Evolutionary conservation across 768 basidiomycete species (phyloP).

Genomic region (Pilatotrama ljubarskyi): DNA sequence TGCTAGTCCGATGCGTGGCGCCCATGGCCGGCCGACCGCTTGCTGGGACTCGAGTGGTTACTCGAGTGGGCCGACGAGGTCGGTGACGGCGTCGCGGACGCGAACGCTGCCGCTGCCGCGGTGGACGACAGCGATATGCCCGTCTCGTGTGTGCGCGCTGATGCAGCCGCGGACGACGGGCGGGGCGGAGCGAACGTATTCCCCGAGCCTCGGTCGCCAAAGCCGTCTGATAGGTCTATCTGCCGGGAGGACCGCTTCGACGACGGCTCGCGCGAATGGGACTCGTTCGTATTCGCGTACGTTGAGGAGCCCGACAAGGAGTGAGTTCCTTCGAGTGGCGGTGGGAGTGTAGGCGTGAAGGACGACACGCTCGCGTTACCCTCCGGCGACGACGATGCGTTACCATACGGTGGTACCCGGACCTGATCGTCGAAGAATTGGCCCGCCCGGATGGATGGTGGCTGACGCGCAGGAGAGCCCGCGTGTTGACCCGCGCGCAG

Average conservation of each 20-base stretch:
- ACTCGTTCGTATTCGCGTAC: background rate
- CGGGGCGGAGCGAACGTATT: constrained; percentile 12
- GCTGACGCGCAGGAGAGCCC: constrained; percentile 48
- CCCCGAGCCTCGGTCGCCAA: background rate
- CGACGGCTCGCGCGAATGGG: constrained; percentile 12
- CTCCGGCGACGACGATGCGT: constrained; percentile 6
- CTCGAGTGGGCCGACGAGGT: constrained; percentile 2
- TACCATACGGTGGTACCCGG: constrained; percentile 1
- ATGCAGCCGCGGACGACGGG: constrained; percentile 15
- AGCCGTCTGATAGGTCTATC: background rate
- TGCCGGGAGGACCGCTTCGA: constrained; percentile 18
- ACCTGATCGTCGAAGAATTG: constrained; percentile 31
- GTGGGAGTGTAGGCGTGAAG: background rate
- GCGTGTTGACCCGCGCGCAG: constrained; percentile 47
- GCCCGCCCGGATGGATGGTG: constrained; percentile 26
- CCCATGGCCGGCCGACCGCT: constrained; percentile 9
- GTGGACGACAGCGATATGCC: constrained; percentile 16
- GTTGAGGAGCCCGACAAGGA: constrained; percentile 6
- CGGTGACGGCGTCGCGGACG: constrained; percentile 17
- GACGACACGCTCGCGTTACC: constrained; percentile 5
- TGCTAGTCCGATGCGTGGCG: constrained; percentile 8
- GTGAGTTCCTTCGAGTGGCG: background rate
- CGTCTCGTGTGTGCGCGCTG: constrained; percentile 11
- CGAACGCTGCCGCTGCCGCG: constrained; percentile 16
- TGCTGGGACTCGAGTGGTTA: constrained; percentile 16